These are phyloP conservation scores for Colletotrichum abscissum DNA, from an alignment of 2,329 filamentous ascomycete genomes.

Conservation along the genomic window DNA sequence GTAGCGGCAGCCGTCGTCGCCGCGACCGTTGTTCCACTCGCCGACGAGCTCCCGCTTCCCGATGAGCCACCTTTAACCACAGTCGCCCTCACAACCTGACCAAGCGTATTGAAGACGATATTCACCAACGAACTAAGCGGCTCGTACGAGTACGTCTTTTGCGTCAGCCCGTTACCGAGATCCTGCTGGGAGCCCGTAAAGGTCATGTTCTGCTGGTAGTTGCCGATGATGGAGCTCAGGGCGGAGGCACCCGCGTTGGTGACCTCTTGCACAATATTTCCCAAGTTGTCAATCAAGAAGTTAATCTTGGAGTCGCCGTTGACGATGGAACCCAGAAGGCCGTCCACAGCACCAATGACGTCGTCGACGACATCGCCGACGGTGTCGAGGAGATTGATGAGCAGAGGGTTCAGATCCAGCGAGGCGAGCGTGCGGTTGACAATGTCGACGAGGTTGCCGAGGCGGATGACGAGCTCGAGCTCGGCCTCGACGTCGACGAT, in stretches of 20 bases:
- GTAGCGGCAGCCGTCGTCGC: constrained; percentile 16
- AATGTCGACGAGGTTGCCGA: constrained; percentile 70
- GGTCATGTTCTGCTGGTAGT: constrained; percentile 70
- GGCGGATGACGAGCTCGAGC: constrained; percentile 68
- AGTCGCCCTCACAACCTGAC: constrained; percentile 64
- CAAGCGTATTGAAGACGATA: constrained; percentile 65
- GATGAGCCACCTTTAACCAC: constrained; percentile 42
- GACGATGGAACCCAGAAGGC: constrained; percentile 68
- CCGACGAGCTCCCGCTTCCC: constrained; percentile 18
- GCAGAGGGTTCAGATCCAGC: constrained; percentile 70
- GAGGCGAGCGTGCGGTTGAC: constrained; percentile 70
- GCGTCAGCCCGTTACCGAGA: constrained; percentile 50
- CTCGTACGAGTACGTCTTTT: constrained; percentile 65
- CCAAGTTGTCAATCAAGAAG: constrained; percentile 70
- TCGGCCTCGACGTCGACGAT: constrained; percentile 70
- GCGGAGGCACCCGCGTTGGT: constrained; percentile 55
- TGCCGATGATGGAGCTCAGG: constrained; percentile 66
- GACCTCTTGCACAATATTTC: constrained; percentile 72
- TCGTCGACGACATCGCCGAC: constrained; percentile 62
- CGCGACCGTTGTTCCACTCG: constrained; percentile 17
- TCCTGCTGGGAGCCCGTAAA: constrained; percentile 47
- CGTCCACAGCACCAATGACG: constrained; percentile 68
- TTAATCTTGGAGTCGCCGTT: constrained; percentile 65
- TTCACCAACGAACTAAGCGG: constrained; percentile 63
- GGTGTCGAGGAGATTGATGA: constrained; percentile 66